Conservation (phyloP, 495 filamentous ascomycete species). For the Podospora pseudoanserina region DNA sequence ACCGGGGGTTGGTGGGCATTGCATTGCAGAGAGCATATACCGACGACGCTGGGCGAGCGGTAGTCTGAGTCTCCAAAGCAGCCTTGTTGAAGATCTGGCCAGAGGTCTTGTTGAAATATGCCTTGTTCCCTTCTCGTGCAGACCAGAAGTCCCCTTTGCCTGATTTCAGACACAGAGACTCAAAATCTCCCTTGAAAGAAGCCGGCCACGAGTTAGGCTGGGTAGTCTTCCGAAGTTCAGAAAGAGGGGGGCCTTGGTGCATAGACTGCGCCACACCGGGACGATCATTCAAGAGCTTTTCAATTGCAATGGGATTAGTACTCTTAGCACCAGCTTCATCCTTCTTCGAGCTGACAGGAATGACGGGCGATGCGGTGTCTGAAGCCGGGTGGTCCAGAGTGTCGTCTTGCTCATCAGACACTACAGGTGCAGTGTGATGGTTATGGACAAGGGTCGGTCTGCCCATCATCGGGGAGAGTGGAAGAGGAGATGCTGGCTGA, state of each 20-base stretch:
- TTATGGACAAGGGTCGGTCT: background rate
- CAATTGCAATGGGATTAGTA: constrained; percentile 15
- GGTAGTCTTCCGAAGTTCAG: background rate
- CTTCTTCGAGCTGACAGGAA: background rate
- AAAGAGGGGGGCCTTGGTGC: background rate
- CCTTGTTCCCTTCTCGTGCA: constrained; percentile 39
- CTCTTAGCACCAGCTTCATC: background rate
- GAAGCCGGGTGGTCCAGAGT: background rate
- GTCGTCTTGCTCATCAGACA: background rate
- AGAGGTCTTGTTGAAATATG: background rate
- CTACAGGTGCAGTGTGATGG: background rate
- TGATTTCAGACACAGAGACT: constrained; percentile 27
- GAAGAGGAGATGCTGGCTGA: background rate
- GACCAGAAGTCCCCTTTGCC: constrained; percentile 41
- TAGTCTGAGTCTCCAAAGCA: background rate
- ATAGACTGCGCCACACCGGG: background rate
- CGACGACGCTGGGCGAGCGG: background rate
- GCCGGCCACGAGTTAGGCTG: background rate
- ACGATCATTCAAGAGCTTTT: constrained; percentile 11
- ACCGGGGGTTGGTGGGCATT: background rate
- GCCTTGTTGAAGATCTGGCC: background rate
- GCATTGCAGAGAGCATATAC: constrained; percentile 8
- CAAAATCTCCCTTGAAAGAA: background rate
- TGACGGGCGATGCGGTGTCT: background rate
- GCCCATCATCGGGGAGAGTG: background rate